Evolutionary conservation across 768 basidiomycete genomes (phyloP).

Genomic region (Rhodosporidiobolus odoratus): DNA sequence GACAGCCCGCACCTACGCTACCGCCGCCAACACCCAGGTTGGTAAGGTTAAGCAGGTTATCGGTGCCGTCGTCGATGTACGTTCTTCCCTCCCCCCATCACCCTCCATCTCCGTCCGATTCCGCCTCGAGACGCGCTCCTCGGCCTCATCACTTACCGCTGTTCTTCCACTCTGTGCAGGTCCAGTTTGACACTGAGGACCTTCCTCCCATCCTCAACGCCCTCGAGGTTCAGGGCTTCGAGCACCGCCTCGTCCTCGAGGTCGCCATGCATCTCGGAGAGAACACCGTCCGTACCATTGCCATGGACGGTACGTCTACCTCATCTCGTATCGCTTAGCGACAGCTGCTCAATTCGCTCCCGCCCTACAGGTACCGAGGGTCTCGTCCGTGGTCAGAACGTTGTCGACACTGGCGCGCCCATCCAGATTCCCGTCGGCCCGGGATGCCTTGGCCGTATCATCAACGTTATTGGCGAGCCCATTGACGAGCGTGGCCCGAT

Average conservation of each 20-base stretch:
- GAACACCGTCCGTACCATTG: constrained; percentile 98
- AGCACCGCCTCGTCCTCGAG: constrained; percentile 96
- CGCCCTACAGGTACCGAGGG: constrained; percentile 71
- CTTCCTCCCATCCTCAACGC: constrained; percentile 98
- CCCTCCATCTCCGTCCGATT: too few relatives aligned
- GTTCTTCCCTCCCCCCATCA: constrained; percentile 11
- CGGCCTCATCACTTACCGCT: neutral
- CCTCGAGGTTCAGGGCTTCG: constrained; percentile 94
- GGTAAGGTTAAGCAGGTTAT: constrained; percentile 75
- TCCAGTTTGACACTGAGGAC: constrained; percentile 85
- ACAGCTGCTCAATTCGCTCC: neutral
- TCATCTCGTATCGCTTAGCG: neutral
- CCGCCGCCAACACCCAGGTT: constrained; percentile 33
- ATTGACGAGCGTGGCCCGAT: constrained; percentile 99
- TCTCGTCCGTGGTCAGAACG: constrained; percentile 97
- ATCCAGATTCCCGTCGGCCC: constrained; percentile 95
- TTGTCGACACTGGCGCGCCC: constrained; percentile 91
- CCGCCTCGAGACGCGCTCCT: neutral
- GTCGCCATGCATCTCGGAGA: constrained; percentile 98
- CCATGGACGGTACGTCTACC: constrained; percentile 61
- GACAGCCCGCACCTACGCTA: constrained; percentile 41
- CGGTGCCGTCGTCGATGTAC: constrained; percentile 98
- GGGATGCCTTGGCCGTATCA: constrained; percentile 94
- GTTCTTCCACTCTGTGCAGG: constrained; percentile 4
- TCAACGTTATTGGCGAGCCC: constrained; percentile 99